A percentile compares a stretch with the other conserved stretches of the same genome.
Conservation (phyloP, 1,139 yeast genomes). For the Hanseniaspora uvarum region DNA sequence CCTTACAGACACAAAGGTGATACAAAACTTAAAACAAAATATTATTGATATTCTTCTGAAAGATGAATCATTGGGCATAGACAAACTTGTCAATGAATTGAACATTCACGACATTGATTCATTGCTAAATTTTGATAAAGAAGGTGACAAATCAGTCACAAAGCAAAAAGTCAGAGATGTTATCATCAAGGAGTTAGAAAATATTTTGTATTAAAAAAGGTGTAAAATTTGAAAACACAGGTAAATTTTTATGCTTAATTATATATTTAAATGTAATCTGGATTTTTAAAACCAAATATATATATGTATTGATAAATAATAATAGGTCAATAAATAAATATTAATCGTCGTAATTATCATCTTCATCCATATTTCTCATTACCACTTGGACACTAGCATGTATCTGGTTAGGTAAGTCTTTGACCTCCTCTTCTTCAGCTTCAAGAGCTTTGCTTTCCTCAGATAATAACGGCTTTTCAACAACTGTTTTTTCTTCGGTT, state of each 20-base stretch:
- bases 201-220: constrained; percentile 1
- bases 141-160: background rate
- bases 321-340: no score
- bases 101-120: background rate
- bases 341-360: constrained; percentile 73
- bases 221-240: no score
- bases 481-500: background rate
- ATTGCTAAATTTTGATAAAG: background rate
- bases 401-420: constrained; percentile 15
- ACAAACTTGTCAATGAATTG: background rate
- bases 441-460: constrained; percentile 17
- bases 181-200: background rate
- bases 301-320: no score
- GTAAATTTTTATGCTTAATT: no score
- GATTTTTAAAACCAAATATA: no score
- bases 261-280: no score
- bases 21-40: background rate
- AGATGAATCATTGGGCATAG: background rate
- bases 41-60: background rate
- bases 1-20: background rate
- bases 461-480: background rate
- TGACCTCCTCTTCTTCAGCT: constrained; percentile 20
- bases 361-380: constrained; percentile 69
- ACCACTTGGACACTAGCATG: constrained; percentile 36
- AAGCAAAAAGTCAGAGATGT: background rate